Conservation (phyloP, 495 filamentous ascomycete genomes). For the Rhypophila decipiens region DNA sequence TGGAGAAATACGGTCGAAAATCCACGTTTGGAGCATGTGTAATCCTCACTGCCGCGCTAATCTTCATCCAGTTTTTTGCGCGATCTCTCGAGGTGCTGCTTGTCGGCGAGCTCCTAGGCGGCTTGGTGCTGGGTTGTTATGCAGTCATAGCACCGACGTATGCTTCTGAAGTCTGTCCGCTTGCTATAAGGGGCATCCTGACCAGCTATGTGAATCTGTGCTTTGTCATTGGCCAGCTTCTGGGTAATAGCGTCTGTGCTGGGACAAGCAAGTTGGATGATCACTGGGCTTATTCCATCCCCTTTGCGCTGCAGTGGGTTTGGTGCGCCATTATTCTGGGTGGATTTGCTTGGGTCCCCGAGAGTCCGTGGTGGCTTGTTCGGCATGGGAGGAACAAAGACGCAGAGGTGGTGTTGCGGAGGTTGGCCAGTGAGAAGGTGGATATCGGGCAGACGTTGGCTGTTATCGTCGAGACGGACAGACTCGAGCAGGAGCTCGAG, state of each 20-base stretch:
- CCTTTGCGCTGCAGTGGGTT: conserved; percentile 60
- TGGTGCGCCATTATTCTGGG: conserved; percentile 56
- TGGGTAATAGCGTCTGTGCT: conserved; percentile 48
- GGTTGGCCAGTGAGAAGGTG: conserved; percentile 34
- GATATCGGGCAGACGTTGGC: conserved; percentile 39
- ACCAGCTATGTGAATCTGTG: conserved; percentile 60
- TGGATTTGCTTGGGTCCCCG: conserved; percentile 52
- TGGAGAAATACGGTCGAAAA: conserved; percentile 41
- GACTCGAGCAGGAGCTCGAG: conserved; percentile 52
- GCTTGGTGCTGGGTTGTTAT: conserved; percentile 47
- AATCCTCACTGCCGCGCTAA: conserved; percentile 35
- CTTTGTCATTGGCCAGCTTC: conserved; percentile 60
- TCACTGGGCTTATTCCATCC: conserved; percentile 51
- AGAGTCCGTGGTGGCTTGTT: conserved; percentile 59
- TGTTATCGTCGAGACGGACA: conserved; percentile 57
- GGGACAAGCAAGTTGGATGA: conserved; percentile 34
- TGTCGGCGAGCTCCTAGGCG: conserved; percentile 48
- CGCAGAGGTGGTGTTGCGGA: conserved; percentile 39
- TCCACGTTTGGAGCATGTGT: conserved; percentile 38
- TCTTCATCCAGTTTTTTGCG: conserved; percentile 56
- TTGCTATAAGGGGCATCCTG: conserved; percentile 49
- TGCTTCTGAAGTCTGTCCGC: conserved; percentile 56
- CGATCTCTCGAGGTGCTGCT: conserved; percentile 33
- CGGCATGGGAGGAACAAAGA: conserved; percentile 48
- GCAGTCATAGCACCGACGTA: conserved; percentile 55